These are phyloP conservation scores for Sarcomyxa edulis DNA, from an alignment of 768 basidiomycete genomes.

Conservation along the genomic window DNA sequence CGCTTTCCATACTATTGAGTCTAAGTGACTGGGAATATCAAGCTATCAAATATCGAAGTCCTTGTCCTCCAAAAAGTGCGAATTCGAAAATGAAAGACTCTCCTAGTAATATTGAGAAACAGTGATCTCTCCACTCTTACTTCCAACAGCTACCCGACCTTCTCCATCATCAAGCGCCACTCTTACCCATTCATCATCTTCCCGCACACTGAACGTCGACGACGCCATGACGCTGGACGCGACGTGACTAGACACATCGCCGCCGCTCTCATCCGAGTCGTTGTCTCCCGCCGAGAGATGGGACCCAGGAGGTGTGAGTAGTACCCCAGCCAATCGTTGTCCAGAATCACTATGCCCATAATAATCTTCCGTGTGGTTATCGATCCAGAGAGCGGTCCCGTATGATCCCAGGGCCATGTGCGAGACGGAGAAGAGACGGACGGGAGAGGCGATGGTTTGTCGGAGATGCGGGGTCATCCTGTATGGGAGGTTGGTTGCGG, in stretches of 20 bases:
- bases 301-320: conserved; percentile 15
- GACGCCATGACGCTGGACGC: conserved; percentile 23
- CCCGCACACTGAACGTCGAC: conserved; percentile 40
- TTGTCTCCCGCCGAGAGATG: conserved; percentile 3
- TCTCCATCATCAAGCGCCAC: conserved; percentile 43
- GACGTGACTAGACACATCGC: conserved; percentile 18
- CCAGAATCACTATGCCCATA: conserved; percentile 39
- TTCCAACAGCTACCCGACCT: conserved; percentile 39
- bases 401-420: conserved; percentile 49
- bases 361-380: conserved; percentile 53
- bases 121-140: conserved; percentile 40
- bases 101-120: conserved; percentile 45
- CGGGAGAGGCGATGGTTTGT: conserved; percentile 45
- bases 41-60: too few relatives aligned
- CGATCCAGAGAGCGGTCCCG: conserved; percentile 65
- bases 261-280: conserved; percentile 17
- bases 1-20: too few relatives aligned
- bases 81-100: too few relatives aligned
- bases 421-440: conserved; percentile 51
- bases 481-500: conserved; percentile 40
- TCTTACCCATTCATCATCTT: conserved; percentile 44
- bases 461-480: conserved; percentile 25
- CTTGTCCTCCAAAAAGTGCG: too few relatives aligned
- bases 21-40: too few relatives aligned
- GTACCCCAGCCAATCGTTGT: conserved; percentile 53